Base-by-base conservation (phyloP, 305 asterid species). In the Fraxinus dipetala region DNA sequence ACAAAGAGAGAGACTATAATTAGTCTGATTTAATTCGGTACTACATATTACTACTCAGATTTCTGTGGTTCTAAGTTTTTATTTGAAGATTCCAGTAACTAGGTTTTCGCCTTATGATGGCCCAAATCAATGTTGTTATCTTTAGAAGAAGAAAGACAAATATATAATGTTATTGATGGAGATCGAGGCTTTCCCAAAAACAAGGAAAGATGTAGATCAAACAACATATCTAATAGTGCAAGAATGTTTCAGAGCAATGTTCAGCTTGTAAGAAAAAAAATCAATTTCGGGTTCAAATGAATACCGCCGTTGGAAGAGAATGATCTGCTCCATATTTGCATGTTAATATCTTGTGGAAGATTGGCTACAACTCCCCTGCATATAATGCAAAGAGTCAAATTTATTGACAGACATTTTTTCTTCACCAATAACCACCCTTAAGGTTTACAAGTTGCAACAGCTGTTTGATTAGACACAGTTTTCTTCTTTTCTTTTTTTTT, bases 241-340 rank as follows among this genome's bases (percentile, higher is more conserved):
- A 67, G 6, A 24, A 67, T 28, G n/a, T 67, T 24, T 28, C 36
- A 67, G 36, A 1, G 70, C 69, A 85, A 78, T 28, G 20, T 18
- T 56, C 22, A 80, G 74, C 34, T 32, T 22, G 8, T 22, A 61
- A 24, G 8, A 24, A 28, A 24, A 16, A 28, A 51, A 24, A 26
- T 9, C 35, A 67, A 26, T 67, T 67, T 30, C 32, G 74, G 26
- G 81, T 0, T 69, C 38, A 83, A 80, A 70, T 40, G 59, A 30
- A 78, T 92, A 96, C 98, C 99, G 80, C 86, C 84, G 59, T 74
- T 88, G 45, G 94, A 89, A 78, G 92, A 87, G 83, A 85, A 92
- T 45, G 87, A 48, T 83, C 90, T 91, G 86, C 88, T 88, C 92
- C 90, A 84, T 2, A 87, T 85, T 78, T 78, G 92, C 83, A 85